Conservation (phyloP, 345 rosid species). For the rapeseed (Brassica napus) region DNA sequence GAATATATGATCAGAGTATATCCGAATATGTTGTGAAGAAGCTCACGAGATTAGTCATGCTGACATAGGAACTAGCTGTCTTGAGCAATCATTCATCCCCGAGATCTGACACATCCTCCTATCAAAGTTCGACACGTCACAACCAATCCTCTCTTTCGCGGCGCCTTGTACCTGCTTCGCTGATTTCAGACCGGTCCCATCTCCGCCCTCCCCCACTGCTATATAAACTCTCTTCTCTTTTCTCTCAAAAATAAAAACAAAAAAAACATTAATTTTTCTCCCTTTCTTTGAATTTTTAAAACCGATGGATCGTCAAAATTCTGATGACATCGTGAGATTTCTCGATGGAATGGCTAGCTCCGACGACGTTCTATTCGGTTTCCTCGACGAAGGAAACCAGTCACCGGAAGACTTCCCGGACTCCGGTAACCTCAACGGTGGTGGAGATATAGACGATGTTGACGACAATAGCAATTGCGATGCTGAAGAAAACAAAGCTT, state of each 20-base stretch:
- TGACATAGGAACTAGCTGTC: constrained; percentile 56
- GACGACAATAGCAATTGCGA: constrained; percentile 29
- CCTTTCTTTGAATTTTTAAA: background rate
- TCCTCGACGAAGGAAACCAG: constrained; percentile 44
- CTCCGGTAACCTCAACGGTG: constrained; percentile 21
- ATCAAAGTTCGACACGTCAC: constrained; percentile 36
- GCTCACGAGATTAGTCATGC: constrained; percentile 35
- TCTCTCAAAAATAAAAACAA: background rate
- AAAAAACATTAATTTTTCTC: background rate
- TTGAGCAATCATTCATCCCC: constrained; percentile 23
- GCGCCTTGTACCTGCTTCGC: constrained; percentile 57
- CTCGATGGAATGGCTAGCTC: constrained; percentile 57
- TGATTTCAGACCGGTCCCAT: constrained; percentile 40
- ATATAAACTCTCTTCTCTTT: constrained; percentile 11
- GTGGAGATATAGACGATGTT: constrained; percentile 21
- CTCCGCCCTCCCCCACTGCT: background rate
- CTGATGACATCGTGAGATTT: constrained; percentile 52
- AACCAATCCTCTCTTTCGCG: constrained; percentile 38
- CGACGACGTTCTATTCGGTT: constrained; percentile 63
- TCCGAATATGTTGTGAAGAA: constrained; percentile 30
- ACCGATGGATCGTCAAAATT: constrained; percentile 39
- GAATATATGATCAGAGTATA: constrained; percentile 40
- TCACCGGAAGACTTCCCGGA: constrained; percentile 33
- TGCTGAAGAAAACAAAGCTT: constrained; percentile 50
- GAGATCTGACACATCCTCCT: constrained; percentile 15